Conservation (phyloP, 176 grass and related monocot genomes). For the Avena insularis region DNA sequence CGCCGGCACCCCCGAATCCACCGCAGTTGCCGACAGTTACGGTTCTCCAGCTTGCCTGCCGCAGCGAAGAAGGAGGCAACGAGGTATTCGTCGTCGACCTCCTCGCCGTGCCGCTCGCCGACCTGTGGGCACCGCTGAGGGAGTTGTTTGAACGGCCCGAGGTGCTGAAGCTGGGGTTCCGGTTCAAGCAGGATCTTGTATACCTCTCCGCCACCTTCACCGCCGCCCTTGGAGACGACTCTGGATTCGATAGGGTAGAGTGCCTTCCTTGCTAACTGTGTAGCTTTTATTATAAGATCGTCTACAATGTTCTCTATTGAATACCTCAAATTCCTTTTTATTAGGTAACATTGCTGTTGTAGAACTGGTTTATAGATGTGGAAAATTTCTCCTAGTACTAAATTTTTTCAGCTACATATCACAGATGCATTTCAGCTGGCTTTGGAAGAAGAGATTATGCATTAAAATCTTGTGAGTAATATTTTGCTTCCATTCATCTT, state of each 20-base stretch:
- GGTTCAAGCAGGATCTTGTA: slow-evolving; percentile 92
- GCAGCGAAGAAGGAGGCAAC: background rate
- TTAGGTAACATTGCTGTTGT: background rate
- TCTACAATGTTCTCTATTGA: background rate
- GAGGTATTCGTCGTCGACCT: slow-evolving; percentile 90
- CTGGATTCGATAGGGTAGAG: slow-evolving; percentile 69
- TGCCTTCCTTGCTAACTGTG: background rate
- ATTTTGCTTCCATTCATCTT: slow-evolving; percentile 27
- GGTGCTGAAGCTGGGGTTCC: slow-evolving; percentile 80
- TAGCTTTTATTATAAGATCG: background rate
- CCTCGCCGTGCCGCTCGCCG: slow-evolving; percentile 62
- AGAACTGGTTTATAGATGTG: background rate
- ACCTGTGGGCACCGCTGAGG: slow-evolving; percentile 63
- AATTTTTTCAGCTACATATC: slow-evolving; percentile 1
- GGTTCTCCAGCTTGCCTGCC: slow-evolving; percentile 82
- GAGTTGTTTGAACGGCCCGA: slow-evolving; percentile 71
- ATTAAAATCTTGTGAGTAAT: slow-evolving; percentile 13
- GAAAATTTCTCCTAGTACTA: background rate
- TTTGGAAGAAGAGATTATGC: background rate
- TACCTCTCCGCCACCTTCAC: slow-evolving; percentile 89
- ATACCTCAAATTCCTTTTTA: background rate
- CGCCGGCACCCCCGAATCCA: background rate
- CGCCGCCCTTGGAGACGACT: slow-evolving; percentile 51
- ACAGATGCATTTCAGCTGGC: background rate
- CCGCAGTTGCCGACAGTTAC: slow-evolving; percentile 66